These are phyloP conservation scores for Lasiosphaeriaceae sp. DNA, from an alignment of 495 filamentous ascomycete species.

Conservation along the genomic window DNA sequence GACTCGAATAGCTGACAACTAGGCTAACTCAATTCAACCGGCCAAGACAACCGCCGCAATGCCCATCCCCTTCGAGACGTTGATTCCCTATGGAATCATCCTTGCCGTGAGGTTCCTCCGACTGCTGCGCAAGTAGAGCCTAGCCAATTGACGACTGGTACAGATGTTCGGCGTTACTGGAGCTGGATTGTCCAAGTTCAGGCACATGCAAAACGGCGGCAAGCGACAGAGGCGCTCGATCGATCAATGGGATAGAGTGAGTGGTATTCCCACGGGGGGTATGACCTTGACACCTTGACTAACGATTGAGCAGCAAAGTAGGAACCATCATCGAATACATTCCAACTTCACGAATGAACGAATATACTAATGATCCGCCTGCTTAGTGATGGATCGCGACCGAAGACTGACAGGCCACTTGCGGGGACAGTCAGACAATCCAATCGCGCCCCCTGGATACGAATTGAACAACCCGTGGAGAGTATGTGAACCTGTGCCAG, in stretches of 20 bases:
- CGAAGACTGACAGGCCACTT: conserved; percentile 77
- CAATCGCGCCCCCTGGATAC: conserved; percentile 78
- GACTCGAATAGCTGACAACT: not conserved
- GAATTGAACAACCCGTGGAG: conserved; percentile 96
- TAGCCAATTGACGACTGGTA: conserved; percentile 25
- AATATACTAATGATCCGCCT: conserved; percentile 23
- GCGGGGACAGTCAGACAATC: conserved; percentile 81
- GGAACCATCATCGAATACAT: conserved; percentile 22
- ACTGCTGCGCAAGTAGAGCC: conserved; percentile 10
- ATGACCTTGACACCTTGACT: no score
- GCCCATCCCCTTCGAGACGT: conserved; percentile 93
- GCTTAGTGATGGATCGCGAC: conserved; percentile 94
- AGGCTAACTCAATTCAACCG: conserved; percentile 22
- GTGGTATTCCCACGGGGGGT: conserved; percentile 41
- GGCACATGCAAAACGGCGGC: conserved; percentile 77
- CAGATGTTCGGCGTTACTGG: conserved; percentile 92
- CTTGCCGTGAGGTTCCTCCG: conserved; percentile 59
- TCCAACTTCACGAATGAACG: not conserved
- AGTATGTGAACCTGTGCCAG: conserved; percentile 29
- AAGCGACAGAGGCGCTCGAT: conserved; percentile 79
- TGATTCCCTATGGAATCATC: conserved; percentile 93
- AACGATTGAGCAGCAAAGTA: conserved; percentile 68
- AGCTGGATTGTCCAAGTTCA: conserved; percentile 67
- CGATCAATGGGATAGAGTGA: conserved; percentile 91
- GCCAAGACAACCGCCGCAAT: conserved; percentile 49